Evolutionary conservation across 495 filamentous ascomycete genomes (phyloP).

Genomic region (Aspergillus saccharolyticus): DNA sequence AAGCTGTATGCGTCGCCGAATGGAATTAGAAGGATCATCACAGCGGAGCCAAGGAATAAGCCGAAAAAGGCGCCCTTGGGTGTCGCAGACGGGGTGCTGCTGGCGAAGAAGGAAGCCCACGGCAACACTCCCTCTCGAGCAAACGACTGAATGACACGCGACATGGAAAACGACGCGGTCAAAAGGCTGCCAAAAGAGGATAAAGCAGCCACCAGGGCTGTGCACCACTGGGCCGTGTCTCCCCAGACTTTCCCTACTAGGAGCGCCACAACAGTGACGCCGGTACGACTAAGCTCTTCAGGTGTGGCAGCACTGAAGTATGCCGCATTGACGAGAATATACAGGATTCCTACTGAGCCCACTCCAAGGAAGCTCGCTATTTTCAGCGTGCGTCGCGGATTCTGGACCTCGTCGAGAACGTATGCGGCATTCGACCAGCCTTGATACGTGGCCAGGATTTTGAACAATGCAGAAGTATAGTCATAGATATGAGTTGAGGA

Average conservation of each 20-base stretch:
- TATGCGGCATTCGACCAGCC: slow-evolving; percentile 64
- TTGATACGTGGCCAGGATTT: slow-evolving; percentile 63
- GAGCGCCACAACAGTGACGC: too few species aligned
- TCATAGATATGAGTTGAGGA: slow-evolving; percentile 28
- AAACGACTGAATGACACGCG: too few species aligned
- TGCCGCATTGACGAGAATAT: slow-evolving; percentile 53
- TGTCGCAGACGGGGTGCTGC: slow-evolving; percentile 58
- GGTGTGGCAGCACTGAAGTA: too few species aligned
- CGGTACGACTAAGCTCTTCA: too few species aligned
- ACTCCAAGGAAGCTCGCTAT: slow-evolving; percentile 56
- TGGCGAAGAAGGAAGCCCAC: slow-evolving; percentile 54
- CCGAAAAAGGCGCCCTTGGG: slow-evolving; percentile 57
- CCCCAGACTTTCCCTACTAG: too few species aligned
- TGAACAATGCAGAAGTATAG: slow-evolving; percentile 58
- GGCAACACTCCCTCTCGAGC: slow-evolving; percentile 57
- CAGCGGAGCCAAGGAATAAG: slow-evolving; percentile 58
- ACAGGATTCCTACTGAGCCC: slow-evolving; percentile 52
- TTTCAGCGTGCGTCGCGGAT: slow-evolving; percentile 61
- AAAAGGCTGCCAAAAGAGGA: too few species aligned
- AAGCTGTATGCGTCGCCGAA: slow-evolving; percentile 58
- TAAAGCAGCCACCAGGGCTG: too few species aligned
- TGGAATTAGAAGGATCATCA: slow-evolving; percentile 58
- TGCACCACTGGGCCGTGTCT: too few species aligned
- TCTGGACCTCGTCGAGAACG: slow-evolving; percentile 65
- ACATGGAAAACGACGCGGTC: too few species aligned